Percentiles rank a stretch among this genome's conserved stretches.
Evolutionary conservation across 352 stramenopile genomes (phyloP).

Genomic region (Phytophthora ohioensis): DNA sequence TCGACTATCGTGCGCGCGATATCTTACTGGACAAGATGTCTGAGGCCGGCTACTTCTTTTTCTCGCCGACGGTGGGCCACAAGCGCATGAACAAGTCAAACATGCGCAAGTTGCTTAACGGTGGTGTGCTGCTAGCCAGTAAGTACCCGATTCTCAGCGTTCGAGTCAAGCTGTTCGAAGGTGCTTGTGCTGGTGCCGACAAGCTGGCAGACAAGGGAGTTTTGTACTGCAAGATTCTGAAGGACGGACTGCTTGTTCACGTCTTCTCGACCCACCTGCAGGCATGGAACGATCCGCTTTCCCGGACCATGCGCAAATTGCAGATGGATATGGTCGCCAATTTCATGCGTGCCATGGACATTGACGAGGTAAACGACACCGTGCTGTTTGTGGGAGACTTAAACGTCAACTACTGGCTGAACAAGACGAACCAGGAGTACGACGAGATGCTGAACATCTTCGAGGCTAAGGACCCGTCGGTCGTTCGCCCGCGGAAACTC

Average conservation of each 20-base stretch:
- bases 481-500: conserved; percentile 31
- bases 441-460: conserved; percentile 83
- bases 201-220: conserved; percentile 82
- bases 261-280: conserved; percentile 82
- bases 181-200: conserved; percentile 67
- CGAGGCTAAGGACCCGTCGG: conserved; percentile 58
- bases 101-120: conserved; percentile 78
- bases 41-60: conserved; percentile 71
- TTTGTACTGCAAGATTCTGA: conserved; percentile 84
- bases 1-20: conserved; percentile 74
- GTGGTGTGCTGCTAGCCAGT: conserved; percentile 71
- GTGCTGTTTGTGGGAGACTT: conserved; percentile 75
- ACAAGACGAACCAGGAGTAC: conserved; percentile 78
- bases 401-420: conserved; percentile 84
- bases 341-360: conserved; percentile 65
- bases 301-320: conserved; percentile 60
- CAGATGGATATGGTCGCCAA: conserved; percentile 74
- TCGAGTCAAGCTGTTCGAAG: conserved; percentile 77
- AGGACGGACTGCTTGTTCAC: conserved; percentile 76
- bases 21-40: conserved; percentile 75
- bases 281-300: conserved; percentile 75
- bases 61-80: conserved; percentile 77
- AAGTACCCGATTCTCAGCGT: conserved; percentile 82
- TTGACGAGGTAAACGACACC: conserved; percentile 65
- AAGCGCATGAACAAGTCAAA: conserved; percentile 70